Percentiles rank a stretch among this genome's conserved stretches.
phyloP scores from a whole-genome alignment of 2,329 filamentous ascomycete genomes.

The Alternaria arborescens region DNA sequence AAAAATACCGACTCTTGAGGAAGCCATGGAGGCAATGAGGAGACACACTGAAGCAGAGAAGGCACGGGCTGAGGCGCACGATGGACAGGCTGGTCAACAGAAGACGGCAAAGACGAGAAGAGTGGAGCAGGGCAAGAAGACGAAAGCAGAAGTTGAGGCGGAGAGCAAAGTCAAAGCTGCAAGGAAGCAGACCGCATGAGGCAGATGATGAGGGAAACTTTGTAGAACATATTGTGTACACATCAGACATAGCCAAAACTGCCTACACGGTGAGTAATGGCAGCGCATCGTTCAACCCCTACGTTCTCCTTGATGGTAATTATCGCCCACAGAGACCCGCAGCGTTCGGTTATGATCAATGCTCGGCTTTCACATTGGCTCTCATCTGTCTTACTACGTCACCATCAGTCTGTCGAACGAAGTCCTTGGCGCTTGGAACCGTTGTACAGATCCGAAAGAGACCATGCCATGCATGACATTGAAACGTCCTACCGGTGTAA shows the following conservation, averaged over 20 bases:
- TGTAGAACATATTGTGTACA: conserved; percentile 9
- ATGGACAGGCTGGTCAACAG: conserved; percentile 38
- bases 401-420: neutral
- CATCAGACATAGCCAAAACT: neutral
- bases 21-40: conserved; percentile 41
- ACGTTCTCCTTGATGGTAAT: neutral
- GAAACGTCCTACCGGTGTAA: neutral
- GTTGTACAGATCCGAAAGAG: neutral
- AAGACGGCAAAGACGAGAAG: conserved; percentile 39
- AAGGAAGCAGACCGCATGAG: conserved; percentile 28
- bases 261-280: neutral
- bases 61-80: conserved; percentile 32
- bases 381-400: neutral
- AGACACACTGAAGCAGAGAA: conserved; percentile 31
- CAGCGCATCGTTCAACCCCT: neutral
- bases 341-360: neutral
- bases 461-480: neutral
- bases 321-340: neutral
- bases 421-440: neutral
- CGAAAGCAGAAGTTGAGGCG: conserved; percentile 33
- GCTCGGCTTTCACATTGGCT: neutral
- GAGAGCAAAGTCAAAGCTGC: conserved; percentile 35
- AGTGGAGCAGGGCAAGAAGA: conserved; percentile 34
- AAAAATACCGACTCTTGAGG: conserved; percentile 41
- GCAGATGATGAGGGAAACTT: neutral